A percentile compares a stretch with the other conserved stretches of the same genome.
Evolutionary conservation across 2,329 filamentous ascomycete species (phyloP).

Genomic region (Hirsutella minnesotensis): DNA sequence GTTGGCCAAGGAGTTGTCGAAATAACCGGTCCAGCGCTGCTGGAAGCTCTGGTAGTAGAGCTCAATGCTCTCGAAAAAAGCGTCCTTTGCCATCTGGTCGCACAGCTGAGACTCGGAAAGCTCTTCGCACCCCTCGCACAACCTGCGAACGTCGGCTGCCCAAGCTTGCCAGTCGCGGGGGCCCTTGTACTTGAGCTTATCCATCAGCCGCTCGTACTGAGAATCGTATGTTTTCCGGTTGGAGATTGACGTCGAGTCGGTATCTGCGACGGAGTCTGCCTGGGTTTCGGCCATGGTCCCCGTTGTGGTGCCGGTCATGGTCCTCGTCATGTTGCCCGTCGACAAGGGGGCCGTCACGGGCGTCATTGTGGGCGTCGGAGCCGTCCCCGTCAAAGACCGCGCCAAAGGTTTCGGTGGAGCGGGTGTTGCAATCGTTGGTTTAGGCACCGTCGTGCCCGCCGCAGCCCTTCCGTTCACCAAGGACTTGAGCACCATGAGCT

Average conservation of each 20-base stretch:
- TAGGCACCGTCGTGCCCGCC: no score
- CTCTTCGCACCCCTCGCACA: neutral
- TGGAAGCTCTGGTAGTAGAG: neutral
- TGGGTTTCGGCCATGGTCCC: no score
- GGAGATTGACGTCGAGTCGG: neutral
- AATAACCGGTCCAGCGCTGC: neutral
- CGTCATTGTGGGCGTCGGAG: neutral
- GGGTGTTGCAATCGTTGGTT: no score
- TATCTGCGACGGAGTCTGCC: no score
- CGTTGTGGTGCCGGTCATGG: no score
- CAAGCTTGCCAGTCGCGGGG: slow-evolving; percentile 1
- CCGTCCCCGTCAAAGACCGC: no score
- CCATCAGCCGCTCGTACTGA: neutral
- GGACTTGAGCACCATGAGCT: slow-evolving; percentile 3
- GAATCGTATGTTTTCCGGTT: neutral
- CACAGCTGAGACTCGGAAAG: neutral
- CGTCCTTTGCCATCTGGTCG: neutral
- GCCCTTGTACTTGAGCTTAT: neutral
- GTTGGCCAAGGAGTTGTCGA: neutral
- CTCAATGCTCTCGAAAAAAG: neutral
- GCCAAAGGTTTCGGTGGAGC: no score
- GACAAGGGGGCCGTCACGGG: neutral
- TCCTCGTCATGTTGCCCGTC: no score
- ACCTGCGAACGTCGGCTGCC: neutral
- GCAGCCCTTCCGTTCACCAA: neutral